phyloP scores from a whole-genome alignment of 305 asterid genomes.

The Caryopteris hybrid region DNA sequence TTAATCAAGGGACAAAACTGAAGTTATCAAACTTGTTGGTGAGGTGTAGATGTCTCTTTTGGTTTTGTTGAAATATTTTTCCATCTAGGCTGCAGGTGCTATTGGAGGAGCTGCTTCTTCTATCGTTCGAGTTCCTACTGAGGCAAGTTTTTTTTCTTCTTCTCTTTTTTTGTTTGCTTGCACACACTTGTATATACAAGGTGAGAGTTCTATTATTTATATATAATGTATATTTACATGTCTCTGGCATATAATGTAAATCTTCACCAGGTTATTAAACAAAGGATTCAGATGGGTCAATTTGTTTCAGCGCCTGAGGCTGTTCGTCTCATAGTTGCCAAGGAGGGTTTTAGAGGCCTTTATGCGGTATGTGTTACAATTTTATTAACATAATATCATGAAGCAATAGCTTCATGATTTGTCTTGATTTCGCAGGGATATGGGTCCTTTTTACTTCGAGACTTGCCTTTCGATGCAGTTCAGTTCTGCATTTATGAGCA shows the following conservation, averaged over 20 bases:
- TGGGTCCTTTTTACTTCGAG: conserved; percentile 63
- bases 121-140: conserved; percentile 69
- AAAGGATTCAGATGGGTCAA: conserved; percentile 74
- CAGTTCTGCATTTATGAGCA: conserved; percentile 76
- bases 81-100: conserved; percentile 65
- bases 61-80: conserved; percentile 9
- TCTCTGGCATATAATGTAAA: not conserved
- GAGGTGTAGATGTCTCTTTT: not conserved
- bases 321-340: conserved; percentile 59
- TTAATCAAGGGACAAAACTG: too few species aligned
- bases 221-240: not conserved
- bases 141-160: conserved; percentile 31
- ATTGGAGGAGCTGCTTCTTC: conserved; percentile 74
- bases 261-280: conserved; percentile 54
- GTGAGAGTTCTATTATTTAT: not conserved
- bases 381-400: not conserved
- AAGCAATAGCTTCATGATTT: not conserved
- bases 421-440: conserved; percentile 40
- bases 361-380: conserved; percentile 48
- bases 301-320: conserved; percentile 77
- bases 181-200: not conserved
- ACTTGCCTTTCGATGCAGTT: conserved; percentile 71
- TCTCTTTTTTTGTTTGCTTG: too few species aligned
- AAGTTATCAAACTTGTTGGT: too few species aligned
- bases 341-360: conserved; percentile 74